Evolutionary conservation across 1,139 yeast genomes (phyloP).

Genomic region (Yamadazyma dushanensis): DNA sequence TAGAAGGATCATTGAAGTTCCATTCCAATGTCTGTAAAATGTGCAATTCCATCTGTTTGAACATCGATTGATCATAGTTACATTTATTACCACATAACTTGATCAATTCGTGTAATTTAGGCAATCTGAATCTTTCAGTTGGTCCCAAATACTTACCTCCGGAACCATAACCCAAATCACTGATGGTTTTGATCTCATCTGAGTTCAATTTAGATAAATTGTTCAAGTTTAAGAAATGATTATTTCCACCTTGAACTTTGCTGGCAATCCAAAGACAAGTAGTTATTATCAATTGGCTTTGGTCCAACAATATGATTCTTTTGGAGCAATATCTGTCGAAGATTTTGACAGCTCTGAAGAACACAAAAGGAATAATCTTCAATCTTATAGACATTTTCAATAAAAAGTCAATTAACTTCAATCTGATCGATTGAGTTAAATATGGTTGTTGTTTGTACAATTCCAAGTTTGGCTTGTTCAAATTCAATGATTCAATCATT

Average conservation of each 20-base stretch:
- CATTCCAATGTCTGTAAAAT: slow-evolving; percentile 61
- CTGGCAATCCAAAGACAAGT: slow-evolving; percentile 70
- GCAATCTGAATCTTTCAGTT: slow-evolving; percentile 64
- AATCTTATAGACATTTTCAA: slow-evolving; percentile 59
- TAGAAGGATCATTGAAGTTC: slow-evolving; percentile 58
- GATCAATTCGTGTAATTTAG: slow-evolving; percentile 61
- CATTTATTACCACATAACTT: slow-evolving; percentile 60
- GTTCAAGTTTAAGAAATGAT: slow-evolving; percentile 57
- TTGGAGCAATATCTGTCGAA: slow-evolving; percentile 69
- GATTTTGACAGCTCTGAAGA: slow-evolving; percentile 55
- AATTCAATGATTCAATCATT: slow-evolving; percentile 32
- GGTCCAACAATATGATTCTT: slow-evolving; percentile 60
- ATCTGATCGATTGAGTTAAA: slow-evolving; percentile 49
- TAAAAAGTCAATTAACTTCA: slow-evolving; percentile 55
- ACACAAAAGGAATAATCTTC: slow-evolving; percentile 60
- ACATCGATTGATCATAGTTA: slow-evolving; percentile 62
- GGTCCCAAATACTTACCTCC: slow-evolving; percentile 68
- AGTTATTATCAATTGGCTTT: slow-evolving; percentile 61
- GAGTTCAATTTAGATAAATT: slow-evolving; percentile 28
- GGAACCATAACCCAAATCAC: slow-evolving; percentile 45
- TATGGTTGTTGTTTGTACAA: slow-evolving; percentile 67
- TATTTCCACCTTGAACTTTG: slow-evolving; percentile 68
- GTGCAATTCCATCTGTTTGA: slow-evolving; percentile 53
- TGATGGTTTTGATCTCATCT: slow-evolving; percentile 33
- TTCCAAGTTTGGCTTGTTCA: slow-evolving; percentile 49